These are phyloP conservation scores for Lotus japonicus DNA, from an alignment of 306 rosid species.

Conservation along the genomic window DNA sequence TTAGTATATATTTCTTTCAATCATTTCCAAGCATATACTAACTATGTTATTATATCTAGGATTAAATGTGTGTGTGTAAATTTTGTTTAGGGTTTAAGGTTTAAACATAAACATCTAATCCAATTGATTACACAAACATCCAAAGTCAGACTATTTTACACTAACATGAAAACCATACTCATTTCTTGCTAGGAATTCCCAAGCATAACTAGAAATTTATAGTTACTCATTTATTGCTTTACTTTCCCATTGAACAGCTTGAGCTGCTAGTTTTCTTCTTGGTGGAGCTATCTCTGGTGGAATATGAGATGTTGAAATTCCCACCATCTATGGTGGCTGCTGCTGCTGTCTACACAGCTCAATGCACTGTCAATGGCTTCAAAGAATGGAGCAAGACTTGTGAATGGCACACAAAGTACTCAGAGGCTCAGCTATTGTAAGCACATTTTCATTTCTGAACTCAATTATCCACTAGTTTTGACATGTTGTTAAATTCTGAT, in stretches of 20 bases:
- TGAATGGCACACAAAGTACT: constrained; percentile 78
- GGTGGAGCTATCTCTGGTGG: constrained; percentile 89
- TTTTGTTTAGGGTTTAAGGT: too few species aligned
- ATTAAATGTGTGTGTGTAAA: too few species aligned
- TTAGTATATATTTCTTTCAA: background rate
- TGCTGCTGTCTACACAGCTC: constrained; percentile 75
- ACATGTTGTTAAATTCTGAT: background rate
- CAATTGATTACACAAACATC: too few species aligned
- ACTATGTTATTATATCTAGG: background rate
- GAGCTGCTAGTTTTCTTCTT: constrained; percentile 77
- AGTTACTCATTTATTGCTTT: background rate
- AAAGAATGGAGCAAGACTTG: constrained; percentile 77
- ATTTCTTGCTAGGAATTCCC: too few species aligned
- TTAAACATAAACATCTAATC: too few species aligned
- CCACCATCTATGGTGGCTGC: constrained; percentile 84
- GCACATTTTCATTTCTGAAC: constrained; percentile 16
- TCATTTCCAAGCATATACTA: background rate
- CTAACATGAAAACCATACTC: too few species aligned
- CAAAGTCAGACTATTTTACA: too few species aligned
- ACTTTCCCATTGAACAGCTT: constrained; percentile 41
- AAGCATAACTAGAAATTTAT: background rate
- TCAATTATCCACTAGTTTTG: background rate
- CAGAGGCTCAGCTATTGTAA: constrained; percentile 71
- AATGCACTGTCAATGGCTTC: constrained; percentile 52
- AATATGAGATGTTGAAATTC: constrained; percentile 77